A percentile compares a stretch with the other conserved stretches of the same genome.
phyloP scores from a whole-genome alignment of 2,329 filamentous ascomycete species.

The Colletotrichum salicis region DNA sequence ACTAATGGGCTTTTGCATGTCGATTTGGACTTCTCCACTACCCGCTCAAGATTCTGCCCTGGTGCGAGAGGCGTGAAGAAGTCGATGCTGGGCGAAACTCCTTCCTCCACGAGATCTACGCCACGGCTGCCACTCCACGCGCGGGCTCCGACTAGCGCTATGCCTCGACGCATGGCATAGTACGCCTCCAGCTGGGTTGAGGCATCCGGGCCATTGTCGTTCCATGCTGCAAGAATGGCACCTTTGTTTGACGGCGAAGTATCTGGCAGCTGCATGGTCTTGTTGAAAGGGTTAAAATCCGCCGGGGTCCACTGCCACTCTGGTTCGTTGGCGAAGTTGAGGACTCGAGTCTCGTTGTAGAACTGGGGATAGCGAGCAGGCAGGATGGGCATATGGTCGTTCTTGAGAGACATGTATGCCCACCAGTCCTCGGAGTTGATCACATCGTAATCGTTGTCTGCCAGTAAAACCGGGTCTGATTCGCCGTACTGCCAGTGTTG shows the following conservation, averaged over 20 bases:
- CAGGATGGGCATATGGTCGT: constrained; percentile 58
- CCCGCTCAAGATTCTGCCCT: constrained; percentile 56
- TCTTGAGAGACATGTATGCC: constrained; percentile 66
- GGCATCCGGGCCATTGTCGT: constrained; percentile 59
- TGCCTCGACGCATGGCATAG: constrained; percentile 56
- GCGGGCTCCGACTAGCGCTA: constrained; percentile 53
- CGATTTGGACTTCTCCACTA: constrained; percentile 28
- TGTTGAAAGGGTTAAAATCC: constrained; percentile 55
- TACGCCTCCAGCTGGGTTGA: constrained; percentile 59
- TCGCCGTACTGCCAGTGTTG: constrained; percentile 55
- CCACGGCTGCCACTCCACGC: constrained; percentile 54
- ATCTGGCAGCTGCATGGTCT: constrained; percentile 48
- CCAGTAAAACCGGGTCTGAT: constrained; percentile 55
- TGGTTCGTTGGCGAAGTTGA: constrained; percentile 54
- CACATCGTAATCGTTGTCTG: constrained; percentile 48
- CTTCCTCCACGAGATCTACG: constrained; percentile 40
- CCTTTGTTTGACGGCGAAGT: constrained; percentile 45
- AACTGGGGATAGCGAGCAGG: constrained; percentile 59
- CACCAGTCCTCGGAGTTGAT: constrained; percentile 62
- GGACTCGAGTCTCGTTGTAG: constrained; percentile 54
- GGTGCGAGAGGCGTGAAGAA: constrained; percentile 51
- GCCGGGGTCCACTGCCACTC: constrained; percentile 59
- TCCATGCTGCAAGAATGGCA: constrained; percentile 57
- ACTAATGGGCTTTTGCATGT: constrained; percentile 39
- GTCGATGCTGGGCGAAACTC: constrained; percentile 47